phyloP scores from a whole-genome alignment of 345 rosid genomes.

The Corchorus olitorius region DNA sequence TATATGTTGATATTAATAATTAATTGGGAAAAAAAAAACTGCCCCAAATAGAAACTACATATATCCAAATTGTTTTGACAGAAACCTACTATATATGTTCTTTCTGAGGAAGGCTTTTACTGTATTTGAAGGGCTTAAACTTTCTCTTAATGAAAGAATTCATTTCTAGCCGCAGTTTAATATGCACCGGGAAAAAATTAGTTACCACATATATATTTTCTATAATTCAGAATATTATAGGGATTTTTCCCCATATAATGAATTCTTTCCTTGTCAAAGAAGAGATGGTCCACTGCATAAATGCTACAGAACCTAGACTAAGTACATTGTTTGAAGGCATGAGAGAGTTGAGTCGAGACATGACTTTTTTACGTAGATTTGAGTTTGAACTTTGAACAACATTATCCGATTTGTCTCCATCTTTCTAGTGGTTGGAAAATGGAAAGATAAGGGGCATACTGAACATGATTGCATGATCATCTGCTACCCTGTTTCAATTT shows the following conservation, averaged over 20 bases:
- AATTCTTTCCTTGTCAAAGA: not conserved
- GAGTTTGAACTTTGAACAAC: constrained; percentile 14
- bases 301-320: constrained; percentile 13
- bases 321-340: constrained; percentile 14
- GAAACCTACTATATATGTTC: too few relatives aligned
- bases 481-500: not conserved
- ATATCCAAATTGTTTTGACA: not conserved
- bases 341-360: not conserved
- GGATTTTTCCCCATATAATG: too few relatives aligned
- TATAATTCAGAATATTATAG: too few relatives aligned
- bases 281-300: constrained; percentile 19
- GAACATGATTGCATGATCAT: constrained; percentile 14
- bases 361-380: constrained; percentile 9
- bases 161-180: too few relatives aligned
- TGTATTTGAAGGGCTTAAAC: not conserved
- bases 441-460: not conserved
- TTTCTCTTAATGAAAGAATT: not conserved
- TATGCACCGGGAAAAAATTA: too few relatives aligned
- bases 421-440: constrained; percentile 7
- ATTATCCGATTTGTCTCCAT: constrained; percentile 10
- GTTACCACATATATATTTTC: too few relatives aligned
- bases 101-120: too few relatives aligned
- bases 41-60: not conserved
- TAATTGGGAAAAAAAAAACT: not conserved
- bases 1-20: too few relatives aligned